phyloP scores from a whole-genome alignment of 139 green algal genomes.

The Coelastrella sp. region DNA sequence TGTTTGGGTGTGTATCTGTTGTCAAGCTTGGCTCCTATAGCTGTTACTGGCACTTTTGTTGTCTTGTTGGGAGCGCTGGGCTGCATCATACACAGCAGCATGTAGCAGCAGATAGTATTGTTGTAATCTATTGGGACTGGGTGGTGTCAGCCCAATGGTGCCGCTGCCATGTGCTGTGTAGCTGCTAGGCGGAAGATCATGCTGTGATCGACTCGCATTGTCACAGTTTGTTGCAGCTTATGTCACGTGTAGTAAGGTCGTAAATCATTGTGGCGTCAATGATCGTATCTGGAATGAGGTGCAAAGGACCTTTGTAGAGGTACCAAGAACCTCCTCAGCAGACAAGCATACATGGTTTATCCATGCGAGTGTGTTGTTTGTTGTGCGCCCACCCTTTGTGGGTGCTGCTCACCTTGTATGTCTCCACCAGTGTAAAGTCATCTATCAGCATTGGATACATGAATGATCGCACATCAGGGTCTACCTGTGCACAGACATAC shows the following conservation, averaged over 20 bases:
- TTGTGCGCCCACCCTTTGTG: neutral
- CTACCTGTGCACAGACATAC: slow-evolving; percentile 31
- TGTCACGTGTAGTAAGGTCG: too few species aligned
- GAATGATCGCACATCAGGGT: slow-evolving; percentile 42
- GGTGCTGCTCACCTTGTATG: slow-evolving; percentile 52
- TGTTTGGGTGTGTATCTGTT: slow-evolving; percentile 48
- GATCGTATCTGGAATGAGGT: too few species aligned
- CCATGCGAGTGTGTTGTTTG: neutral
- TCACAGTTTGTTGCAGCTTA: too few species aligned
- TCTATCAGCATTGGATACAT: slow-evolving; percentile 62
- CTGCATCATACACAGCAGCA: neutral
- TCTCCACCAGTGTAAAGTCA: slow-evolving; percentile 67
- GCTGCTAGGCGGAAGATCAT: too few species aligned
- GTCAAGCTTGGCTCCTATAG: slow-evolving; percentile 38
- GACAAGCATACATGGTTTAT: too few species aligned
- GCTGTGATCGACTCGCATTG: too few species aligned
- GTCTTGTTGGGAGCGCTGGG: neutral
- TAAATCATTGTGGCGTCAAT: too few species aligned
- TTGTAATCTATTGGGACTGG: neutral
- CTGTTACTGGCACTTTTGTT: slow-evolving; percentile 31
- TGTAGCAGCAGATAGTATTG: neutral
- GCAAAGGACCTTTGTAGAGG: too few species aligned
- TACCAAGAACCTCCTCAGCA: too few species aligned
- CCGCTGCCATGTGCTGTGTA: neutral
- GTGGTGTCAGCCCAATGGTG: neutral